These are phyloP conservation scores for Moesziomyces globuligerus DNA, from an alignment of 1,284 basidiomycete genomes.

Conservation along the genomic window DNA sequence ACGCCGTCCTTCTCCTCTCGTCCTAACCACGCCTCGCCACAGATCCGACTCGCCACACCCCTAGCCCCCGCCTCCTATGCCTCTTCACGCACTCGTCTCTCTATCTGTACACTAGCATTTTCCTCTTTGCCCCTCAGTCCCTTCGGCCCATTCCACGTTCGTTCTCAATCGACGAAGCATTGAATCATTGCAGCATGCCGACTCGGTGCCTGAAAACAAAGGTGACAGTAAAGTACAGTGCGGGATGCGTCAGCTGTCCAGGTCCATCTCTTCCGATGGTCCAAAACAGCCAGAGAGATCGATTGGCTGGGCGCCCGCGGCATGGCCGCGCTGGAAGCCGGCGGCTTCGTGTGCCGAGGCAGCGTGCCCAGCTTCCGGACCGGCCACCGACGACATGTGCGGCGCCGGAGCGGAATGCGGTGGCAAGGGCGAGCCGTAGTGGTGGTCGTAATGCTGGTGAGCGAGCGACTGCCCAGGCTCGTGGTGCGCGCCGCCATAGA, in stretches of 20 bases:
- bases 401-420: not conserved
- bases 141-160: constrained; percentile 2
- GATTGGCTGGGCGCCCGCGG: constrained; percentile 27
- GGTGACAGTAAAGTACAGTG: not conserved
- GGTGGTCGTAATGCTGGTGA: constrained; percentile 17
- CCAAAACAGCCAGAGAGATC: constrained; percentile 27
- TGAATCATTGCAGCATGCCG: not conserved
- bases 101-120: constrained; percentile 39
- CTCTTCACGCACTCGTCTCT: constrained; percentile 1
- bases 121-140: not conserved
- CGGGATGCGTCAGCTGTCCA: constrained; percentile 22
- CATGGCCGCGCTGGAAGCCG: not conserved
- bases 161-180: constrained; percentile 1
- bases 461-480: constrained; percentile 5
- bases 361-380: too few species aligned
- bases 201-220: too few species aligned
- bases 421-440: constrained; percentile 6
- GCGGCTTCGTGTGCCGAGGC: not conserved
- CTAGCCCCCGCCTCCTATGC: not conserved
- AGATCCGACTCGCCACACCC: not conserved
- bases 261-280: constrained; percentile 43
- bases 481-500: not conserved
- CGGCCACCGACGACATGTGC: not conserved
- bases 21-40: constrained; percentile 16
- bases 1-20: constrained; percentile 60